A percentile compares a stretch with the other conserved stretches of the same genome.
phyloP scores from a whole-genome alignment of 1,284 basidiomycete genomes.

The Melampsora larici-populina region DNA sequence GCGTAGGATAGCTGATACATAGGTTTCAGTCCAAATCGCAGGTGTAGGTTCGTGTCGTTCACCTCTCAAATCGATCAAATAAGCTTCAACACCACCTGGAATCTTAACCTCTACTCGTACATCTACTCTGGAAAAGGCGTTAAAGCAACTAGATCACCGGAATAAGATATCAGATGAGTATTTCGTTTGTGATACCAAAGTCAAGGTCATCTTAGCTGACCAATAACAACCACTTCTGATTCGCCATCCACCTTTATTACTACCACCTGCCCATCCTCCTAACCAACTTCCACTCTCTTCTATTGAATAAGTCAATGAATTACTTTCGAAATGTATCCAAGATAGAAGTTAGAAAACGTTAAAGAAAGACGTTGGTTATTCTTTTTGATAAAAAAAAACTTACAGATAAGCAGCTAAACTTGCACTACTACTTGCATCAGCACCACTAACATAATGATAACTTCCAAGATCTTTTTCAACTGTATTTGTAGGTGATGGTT shows the following conservation, averaged over 20 bases:
- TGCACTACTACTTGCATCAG: slow-evolving; percentile 94
- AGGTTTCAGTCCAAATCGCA: slow-evolving; percentile 95
- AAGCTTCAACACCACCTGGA: slow-evolving; percentile 91
- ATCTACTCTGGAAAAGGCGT: slow-evolving; percentile 95
- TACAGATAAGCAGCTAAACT: slow-evolving; percentile 89
- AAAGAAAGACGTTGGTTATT: background rate
- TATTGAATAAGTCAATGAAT: slow-evolving; percentile 90
- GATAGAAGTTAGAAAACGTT: background rate
- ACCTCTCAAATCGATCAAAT: slow-evolving; percentile 87
- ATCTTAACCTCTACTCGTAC: slow-evolving; percentile 97
- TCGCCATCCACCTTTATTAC: slow-evolving; percentile 67
- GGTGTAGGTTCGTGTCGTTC: slow-evolving; percentile 90
- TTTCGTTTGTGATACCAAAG: background rate
- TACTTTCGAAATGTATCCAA: slow-evolving; percentile 53
- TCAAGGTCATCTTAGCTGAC: slow-evolving; percentile 57
- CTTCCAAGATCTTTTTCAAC: slow-evolving; percentile 67
- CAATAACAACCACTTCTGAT: slow-evolving; percentile 92
- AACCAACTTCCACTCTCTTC: slow-evolving; percentile 93
- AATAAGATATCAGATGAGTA: background rate
- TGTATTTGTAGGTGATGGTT: slow-evolving; percentile 69
- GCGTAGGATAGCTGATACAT: slow-evolving; percentile 84
- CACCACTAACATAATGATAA: slow-evolving; percentile 91
- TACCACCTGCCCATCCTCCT: slow-evolving; percentile 63
- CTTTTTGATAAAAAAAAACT: background rate
- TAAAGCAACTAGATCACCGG: slow-evolving; percentile 72